Evolutionary conservation across 306 rosid genomes (phyloP).

Genomic region (Herpetospermum pedunculosum): DNA sequence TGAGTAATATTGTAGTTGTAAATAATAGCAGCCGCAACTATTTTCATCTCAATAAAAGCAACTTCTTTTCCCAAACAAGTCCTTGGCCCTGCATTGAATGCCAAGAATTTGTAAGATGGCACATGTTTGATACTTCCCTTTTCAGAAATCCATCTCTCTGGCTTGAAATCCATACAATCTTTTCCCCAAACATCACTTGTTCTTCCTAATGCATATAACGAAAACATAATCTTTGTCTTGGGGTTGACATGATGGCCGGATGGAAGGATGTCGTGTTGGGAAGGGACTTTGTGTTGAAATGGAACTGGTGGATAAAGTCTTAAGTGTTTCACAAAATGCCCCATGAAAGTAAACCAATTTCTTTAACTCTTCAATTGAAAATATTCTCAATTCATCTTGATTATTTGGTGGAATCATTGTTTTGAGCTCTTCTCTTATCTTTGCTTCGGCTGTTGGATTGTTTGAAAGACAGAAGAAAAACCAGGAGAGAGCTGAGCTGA

Average conservation of each 20-base stretch:
- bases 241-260: slow-evolving; percentile 24
- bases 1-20: slow-evolving; percentile 16
- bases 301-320: slow-evolving; percentile 44
- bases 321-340: slow-evolving; percentile 30
- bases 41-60: slow-evolving; percentile 30
- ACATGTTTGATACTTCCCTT: slow-evolving; percentile 15
- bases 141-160: slow-evolving; percentile 50
- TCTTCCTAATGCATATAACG: slow-evolving; percentile 42
- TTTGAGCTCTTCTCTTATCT: slow-evolving; percentile 18
- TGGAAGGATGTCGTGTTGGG: slow-evolving; percentile 23
- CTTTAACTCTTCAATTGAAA: slow-evolving; percentile 9
- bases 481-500: slow-evolving; percentile 12
- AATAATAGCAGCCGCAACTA: slow-evolving; percentile 21
- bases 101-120: slow-evolving; percentile 28
- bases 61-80: slow-evolving; percentile 39
- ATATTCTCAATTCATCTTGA: background rate
- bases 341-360: slow-evolving; percentile 38
- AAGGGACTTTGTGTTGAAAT: slow-evolving; percentile 14
- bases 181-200: slow-evolving; percentile 33
- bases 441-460: slow-evolving; percentile 5
- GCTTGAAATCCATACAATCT: slow-evolving; percentile 39
- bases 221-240: slow-evolving; percentile 11
- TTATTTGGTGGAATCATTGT: background rate
- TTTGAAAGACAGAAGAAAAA: slow-evolving; percentile 15
- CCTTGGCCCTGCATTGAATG: slow-evolving; percentile 41